phyloP scores from a whole-genome alignment of 1,284 basidiomycete genomes.

The Dichomitus squalens region DNA sequence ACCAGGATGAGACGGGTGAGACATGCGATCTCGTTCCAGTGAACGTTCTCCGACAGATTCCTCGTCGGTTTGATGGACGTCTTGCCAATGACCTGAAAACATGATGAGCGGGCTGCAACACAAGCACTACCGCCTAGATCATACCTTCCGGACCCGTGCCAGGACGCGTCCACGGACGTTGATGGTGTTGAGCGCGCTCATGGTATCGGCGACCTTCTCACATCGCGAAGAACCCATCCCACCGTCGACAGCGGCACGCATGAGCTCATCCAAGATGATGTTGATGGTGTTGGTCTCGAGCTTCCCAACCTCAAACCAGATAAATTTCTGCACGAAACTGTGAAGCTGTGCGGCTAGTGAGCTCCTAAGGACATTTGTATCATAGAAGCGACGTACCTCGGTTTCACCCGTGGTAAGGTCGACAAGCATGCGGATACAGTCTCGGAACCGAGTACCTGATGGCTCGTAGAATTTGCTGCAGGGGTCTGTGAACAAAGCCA shows the following conservation, averaged over 20 bases:
- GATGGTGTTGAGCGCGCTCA: slow-evolving; percentile 76
- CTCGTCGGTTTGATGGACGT: slow-evolving; percentile 65
- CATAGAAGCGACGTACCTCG: slow-evolving; percentile 48
- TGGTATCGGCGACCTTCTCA: slow-evolving; percentile 75
- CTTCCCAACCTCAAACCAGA: slow-evolving; percentile 78
- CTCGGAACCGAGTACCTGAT: slow-evolving; percentile 72
- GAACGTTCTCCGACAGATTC: slow-evolving; percentile 68
- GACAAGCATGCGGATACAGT: slow-evolving; percentile 77
- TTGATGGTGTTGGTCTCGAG: slow-evolving; percentile 70
- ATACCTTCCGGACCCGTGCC: slow-evolving; percentile 76
- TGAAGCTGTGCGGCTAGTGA: slow-evolving; percentile 51
- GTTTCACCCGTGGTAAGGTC: slow-evolving; percentile 73
- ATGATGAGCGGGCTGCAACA: not conserved
- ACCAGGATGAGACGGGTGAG: slow-evolving; percentile 74
- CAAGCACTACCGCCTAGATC: slow-evolving; percentile 16
- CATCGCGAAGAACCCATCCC: slow-evolving; percentile 76
- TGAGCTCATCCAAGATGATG: slow-evolving; percentile 75
- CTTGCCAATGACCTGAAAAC: slow-evolving; percentile 66
- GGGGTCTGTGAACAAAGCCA: slow-evolving; percentile 73
- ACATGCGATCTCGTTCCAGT: slow-evolving; percentile 86
- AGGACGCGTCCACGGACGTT: slow-evolving; percentile 78
- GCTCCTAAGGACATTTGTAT: slow-evolving; percentile 7
- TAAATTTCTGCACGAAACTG: slow-evolving; percentile 65
- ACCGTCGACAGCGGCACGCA: slow-evolving; percentile 79
- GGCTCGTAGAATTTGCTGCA: slow-evolving; percentile 65